These are phyloP conservation scores for Gaultheria prostrata DNA, from an alignment of 148 eudicot genomes.

Conservation along the genomic window DNA sequence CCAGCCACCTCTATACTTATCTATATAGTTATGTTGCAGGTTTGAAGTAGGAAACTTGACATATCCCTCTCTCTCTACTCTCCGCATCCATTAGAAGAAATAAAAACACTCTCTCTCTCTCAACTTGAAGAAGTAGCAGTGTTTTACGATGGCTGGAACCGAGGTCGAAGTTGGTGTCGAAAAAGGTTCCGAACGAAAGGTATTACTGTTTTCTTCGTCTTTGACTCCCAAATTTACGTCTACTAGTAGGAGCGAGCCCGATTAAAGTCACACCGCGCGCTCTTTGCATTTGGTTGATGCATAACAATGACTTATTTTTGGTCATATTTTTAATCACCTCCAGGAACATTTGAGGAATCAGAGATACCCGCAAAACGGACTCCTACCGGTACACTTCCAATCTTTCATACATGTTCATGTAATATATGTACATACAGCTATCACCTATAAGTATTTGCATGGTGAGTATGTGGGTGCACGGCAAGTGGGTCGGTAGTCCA, in stretches of 20 bases:
- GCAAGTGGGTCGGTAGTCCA: too few relatives aligned
- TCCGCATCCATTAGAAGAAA: background rate
- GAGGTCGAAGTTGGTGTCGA: slow-evolving; percentile 28
- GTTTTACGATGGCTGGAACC: slow-evolving; percentile 24
- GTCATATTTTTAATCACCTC: background rate
- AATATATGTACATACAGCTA: background rate
- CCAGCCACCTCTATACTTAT: background rate
- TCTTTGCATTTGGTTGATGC: background rate
- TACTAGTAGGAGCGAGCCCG: background rate
- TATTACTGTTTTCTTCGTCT: background rate
- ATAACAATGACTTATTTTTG: background rate
- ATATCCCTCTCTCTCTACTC: slow-evolving; percentile 11
- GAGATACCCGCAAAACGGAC: slow-evolving; percentile 1
- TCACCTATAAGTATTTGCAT: background rate
- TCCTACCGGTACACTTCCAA: background rate
- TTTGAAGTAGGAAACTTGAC: slow-evolving; percentile 45
- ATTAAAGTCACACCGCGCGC: background rate
- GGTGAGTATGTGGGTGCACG: too few relatives aligned
- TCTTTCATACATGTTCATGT: background rate
- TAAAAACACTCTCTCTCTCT: slow-evolving; percentile 3
- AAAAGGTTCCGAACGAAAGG: slow-evolving; percentile 21
- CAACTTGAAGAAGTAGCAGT: background rate
- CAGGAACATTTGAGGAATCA: slow-evolving; percentile 10
- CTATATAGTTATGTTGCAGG: slow-evolving; percentile 53
- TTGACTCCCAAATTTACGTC: background rate